These are phyloP conservation scores for Meyerozyma sp. DNA, from an alignment of 1,139 yeast genomes.

Conservation along the genomic window DNA sequence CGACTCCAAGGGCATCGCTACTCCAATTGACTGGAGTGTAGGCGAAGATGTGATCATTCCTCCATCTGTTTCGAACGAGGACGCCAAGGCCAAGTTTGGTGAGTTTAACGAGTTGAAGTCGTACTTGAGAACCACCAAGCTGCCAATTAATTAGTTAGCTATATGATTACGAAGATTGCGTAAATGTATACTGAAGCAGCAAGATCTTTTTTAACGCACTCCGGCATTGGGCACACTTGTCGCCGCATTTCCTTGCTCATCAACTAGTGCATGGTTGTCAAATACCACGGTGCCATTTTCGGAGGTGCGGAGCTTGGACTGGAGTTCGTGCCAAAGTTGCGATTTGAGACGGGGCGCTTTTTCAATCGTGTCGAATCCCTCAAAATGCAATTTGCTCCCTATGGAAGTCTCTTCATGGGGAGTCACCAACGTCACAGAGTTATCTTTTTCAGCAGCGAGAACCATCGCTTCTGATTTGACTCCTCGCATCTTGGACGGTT, in stretches of 20 bases:
- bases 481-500: constrained; percentile 66
- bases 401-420: constrained; percentile 31
- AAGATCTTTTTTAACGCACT: not conserved
- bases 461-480: constrained; percentile 54
- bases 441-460: constrained; percentile 38
- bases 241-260: not conserved
- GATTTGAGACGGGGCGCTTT: constrained; percentile 25
- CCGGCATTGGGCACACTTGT: not conserved
- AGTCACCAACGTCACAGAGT: constrained; percentile 27
- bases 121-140: constrained; percentile 43
- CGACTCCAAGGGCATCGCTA: constrained; percentile 74
- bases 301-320: constrained; percentile 24
- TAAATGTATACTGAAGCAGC: too few species aligned
- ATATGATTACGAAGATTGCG: not conserved
- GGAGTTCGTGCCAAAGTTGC: constrained; percentile 30
- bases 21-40: constrained; percentile 70
- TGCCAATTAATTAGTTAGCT: not conserved
- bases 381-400: constrained; percentile 29
- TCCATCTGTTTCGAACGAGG: constrained; percentile 75
- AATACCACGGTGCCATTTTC: constrained; percentile 8
- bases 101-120: constrained; percentile 77
- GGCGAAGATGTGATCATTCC: constrained; percentile 91
- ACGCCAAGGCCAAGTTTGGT: constrained; percentile 77
- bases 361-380: constrained; percentile 10
- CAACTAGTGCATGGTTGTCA: not conserved